A percentile compares a stretch with the other conserved stretches of the same genome.
These are phyloP conservation scores for Kodamaea kaohsiungensis DNA, from an alignment of 805 yeast species.

Conservation along the genomic window DNA sequence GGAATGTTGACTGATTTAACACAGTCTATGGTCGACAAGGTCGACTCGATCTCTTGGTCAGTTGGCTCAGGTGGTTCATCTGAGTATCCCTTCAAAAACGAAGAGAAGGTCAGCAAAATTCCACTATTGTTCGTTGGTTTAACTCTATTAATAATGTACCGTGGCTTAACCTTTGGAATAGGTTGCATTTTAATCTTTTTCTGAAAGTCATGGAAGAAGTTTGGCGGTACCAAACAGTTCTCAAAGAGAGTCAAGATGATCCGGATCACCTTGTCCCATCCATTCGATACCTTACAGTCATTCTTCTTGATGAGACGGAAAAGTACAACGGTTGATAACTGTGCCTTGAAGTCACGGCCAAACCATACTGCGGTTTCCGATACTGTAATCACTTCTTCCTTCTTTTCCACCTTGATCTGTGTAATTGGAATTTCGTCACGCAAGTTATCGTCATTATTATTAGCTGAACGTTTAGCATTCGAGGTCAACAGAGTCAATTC, in stretches of 20 bases:
- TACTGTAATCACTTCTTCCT: slow-evolving; percentile 58
- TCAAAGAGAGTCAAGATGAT: slow-evolving; percentile 67
- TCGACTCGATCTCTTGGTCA: slow-evolving; percentile 86
- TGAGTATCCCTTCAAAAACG: slow-evolving; percentile 81
- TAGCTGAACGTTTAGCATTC: slow-evolving; percentile 21
- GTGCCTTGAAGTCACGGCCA: slow-evolving; percentile 91
- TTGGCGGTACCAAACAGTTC: slow-evolving; percentile 68
- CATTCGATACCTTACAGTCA: slow-evolving; percentile 46
- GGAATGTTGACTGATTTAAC: slow-evolving; percentile 66
- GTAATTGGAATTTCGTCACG: slow-evolving; percentile 38
- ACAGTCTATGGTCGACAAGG: slow-evolving; percentile 82
- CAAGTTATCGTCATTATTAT: slow-evolving; percentile 17
- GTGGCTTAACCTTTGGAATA: slow-evolving; percentile 65
- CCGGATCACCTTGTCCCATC: slow-evolving; percentile 64
- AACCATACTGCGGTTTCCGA: slow-evolving; percentile 80
- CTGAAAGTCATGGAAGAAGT: slow-evolving; percentile 63
- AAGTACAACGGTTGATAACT: slow-evolving; percentile 80
- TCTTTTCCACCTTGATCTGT: slow-evolving; percentile 48
- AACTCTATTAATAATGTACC: slow-evolving; percentile 60
- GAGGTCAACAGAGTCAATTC: slow-evolving; percentile 67
- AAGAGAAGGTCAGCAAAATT: slow-evolving; percentile 85
- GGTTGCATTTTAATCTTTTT: slow-evolving; percentile 50
- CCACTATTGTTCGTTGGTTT: slow-evolving; percentile 73
- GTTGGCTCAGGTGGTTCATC: slow-evolving; percentile 92
- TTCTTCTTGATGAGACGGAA: slow-evolving; percentile 73